These are phyloP conservation scores for Senna tora DNA, from an alignment of 306 rosid genomes.

Conservation along the genomic window DNA sequence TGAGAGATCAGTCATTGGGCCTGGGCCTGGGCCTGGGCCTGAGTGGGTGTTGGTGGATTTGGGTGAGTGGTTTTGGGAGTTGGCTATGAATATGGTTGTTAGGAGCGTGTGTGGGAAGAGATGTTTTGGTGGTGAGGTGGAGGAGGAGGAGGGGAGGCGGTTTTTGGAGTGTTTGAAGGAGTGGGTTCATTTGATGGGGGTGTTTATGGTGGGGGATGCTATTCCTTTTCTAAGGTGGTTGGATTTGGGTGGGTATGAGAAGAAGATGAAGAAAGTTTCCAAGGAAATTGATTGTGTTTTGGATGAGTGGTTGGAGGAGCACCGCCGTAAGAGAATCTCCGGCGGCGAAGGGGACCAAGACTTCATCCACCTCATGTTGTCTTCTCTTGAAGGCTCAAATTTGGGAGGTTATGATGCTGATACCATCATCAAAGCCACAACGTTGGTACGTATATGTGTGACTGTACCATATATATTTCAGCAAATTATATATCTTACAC, in stretches of 20 bases:
- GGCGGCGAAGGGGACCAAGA: conserved; percentile 32
- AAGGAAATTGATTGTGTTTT: conserved; percentile 36
- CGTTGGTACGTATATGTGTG: conserved; percentile 43
- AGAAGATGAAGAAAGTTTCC: conserved; percentile 45
- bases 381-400: conserved; percentile 17
- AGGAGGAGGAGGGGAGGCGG: conserved; percentile 2
- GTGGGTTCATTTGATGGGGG: conserved; percentile 23
- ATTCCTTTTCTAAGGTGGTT: conserved; percentile 48
- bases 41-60: too few species aligned
- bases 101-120: too few species aligned
- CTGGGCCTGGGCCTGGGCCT: too few species aligned
- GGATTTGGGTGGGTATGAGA: conserved; percentile 47
- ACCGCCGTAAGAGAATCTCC: conserved; percentile 22
- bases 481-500: too few species aligned
- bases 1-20: too few species aligned
- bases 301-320: conserved; percentile 37
- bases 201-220: conserved; percentile 47
- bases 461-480: too few species aligned
- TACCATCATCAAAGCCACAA: conserved; percentile 44
- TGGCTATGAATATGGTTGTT: too few species aligned
- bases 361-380: conserved; percentile 53
- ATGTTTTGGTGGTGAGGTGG: conserved; percentile 27
- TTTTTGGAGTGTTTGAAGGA: conserved; percentile 31
- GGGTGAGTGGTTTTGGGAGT: too few species aligned
- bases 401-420: conserved; percentile 40